A percentile compares a stretch with the other conserved stretches of the same genome.
Conservation (phyloP, 2,329 filamentous ascomycete genomes). For the Fusarium sp. region DNA sequence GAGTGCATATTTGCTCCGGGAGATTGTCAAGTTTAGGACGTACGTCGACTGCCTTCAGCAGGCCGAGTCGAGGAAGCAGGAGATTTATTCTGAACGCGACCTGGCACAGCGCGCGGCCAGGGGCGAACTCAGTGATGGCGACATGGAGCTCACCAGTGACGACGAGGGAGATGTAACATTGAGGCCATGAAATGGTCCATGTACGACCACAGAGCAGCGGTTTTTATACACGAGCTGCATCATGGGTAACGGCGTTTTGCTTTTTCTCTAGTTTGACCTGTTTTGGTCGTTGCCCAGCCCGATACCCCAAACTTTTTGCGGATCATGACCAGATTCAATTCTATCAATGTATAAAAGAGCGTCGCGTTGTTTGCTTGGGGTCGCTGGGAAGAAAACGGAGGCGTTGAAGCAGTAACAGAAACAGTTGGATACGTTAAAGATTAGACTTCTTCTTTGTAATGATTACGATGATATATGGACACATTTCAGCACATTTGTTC, state of each 20-base stretch:
- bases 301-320: constrained; percentile 43
- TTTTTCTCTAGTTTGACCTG: constrained; percentile 20
- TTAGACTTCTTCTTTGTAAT: constrained; percentile 41
- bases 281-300: constrained; percentile 30
- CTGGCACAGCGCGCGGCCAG: constrained; percentile 65
- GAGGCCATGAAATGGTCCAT: constrained; percentile 47
- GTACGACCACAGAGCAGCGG: constrained; percentile 30
- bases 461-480: constrained; percentile 34
- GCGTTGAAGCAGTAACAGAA: constrained; percentile 27
- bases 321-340: constrained; percentile 40
- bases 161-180: constrained; percentile 57
- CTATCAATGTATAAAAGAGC: constrained; percentile 42
- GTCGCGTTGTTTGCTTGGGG: constrained; percentile 11
- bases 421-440: constrained; percentile 34
- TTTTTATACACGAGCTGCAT: constrained; percentile 30
- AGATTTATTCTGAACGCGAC: constrained; percentile 77
- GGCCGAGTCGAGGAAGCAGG: constrained; percentile 78
- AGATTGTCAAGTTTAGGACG: constrained; percentile 97
- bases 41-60: constrained; percentile 89
- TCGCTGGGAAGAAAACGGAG: constrained; percentile 17
- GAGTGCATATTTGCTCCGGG: constrained; percentile 88
- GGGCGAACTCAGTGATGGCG: constrained; percentile 62
- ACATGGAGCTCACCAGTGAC: constrained; percentile 54
- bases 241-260: constrained; percentile 32
- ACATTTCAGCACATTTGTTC: not conserved